These are phyloP conservation scores for Pyrrhoderma noxium DNA, from an alignment of 1,284 basidiomycete species.

Conservation along the genomic window DNA sequence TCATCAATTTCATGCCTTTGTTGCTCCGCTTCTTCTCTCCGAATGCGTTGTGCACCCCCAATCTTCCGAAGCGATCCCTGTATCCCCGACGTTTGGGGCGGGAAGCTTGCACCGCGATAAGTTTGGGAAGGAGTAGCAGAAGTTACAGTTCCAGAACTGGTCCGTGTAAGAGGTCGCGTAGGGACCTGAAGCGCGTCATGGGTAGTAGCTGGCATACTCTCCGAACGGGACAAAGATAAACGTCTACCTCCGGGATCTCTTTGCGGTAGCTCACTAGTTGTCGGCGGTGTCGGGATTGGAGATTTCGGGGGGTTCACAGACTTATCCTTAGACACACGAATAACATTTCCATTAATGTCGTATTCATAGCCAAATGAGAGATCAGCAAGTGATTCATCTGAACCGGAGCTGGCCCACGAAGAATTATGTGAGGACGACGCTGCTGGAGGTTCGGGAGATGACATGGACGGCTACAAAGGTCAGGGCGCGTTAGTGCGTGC, in stretches of 20 bases:
- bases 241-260: slow-evolving; percentile 1
- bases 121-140: slow-evolving; percentile 5
- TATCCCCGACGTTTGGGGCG: slow-evolving; percentile 12
- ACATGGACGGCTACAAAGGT: background rate
- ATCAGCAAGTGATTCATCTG: slow-evolving; percentile 14
- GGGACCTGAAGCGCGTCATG: background rate
- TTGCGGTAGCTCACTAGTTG: background rate
- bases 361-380: slow-evolving; percentile 16
- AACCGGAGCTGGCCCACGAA: slow-evolving; percentile 2
- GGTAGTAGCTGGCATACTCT: slow-evolving; percentile 15
- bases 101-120: background rate
- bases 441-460: background rate
- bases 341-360: slow-evolving; percentile 13
- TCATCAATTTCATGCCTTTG: slow-evolving; percentile 17
- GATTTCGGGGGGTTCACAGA: slow-evolving; percentile 6
- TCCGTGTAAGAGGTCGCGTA: slow-evolving; percentile 10
- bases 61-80: slow-evolving; percentile 13
- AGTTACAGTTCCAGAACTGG: slow-evolving; percentile 13
- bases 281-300: slow-evolving; percentile 13
- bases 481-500: too few relatives aligned
- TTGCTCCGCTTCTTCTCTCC: slow-evolving; percentile 16
- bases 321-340: slow-evolving; percentile 16
- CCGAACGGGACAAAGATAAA: slow-evolving; percentile 18
- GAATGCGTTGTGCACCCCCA: slow-evolving; percentile 16
- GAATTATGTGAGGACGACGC: background rate